Base-by-base conservation (phyloP, 2,329 filamentous ascomycete genomes). In the Arthrinium puccinioides region DNA sequence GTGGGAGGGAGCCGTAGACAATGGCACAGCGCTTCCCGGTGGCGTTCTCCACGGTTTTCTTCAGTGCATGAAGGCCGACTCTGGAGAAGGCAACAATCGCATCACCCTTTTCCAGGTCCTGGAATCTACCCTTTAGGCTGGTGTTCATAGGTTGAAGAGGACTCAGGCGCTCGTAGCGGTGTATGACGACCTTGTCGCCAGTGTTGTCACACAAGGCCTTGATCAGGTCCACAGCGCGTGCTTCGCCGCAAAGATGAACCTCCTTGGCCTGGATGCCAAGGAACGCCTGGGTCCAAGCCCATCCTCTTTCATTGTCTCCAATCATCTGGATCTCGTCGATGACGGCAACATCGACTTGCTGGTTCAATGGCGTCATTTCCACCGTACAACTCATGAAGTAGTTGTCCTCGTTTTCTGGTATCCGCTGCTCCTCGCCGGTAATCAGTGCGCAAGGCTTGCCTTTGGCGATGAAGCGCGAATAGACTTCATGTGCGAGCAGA, bases 291-390 rank as follows among this genome's bases (percentile, higher is more conserved):
- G 89, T 95, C 92, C 92, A 98, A 3, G 88, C 89, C 81, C 84
- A 94, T 2, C 94, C 92, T 49, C 92, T 82, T 1, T 87, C 77
- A 0, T 58, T 44, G 51, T 88, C 82, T 13, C 78, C 82, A 48
- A 98, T 87, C 92, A 98, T 97, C 61, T 98, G 92, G 40, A 98
- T 97, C 64, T 98, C 92, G 55, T 98, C 92, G 44, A 98, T 90
- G 47, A 98, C 90, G 2, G 87, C 90, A 24, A 98, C 89, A 28
- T 97, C 90, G 21, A 86, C 78, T 3, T 59, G 56, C 4, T 61
- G 47, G 48, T 64, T 72, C n/a, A 70, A 54, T 2, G 74, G 74
- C 7, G 72, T 62, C 75, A 98, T 98, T 59, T 98, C 92, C 4
- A 98, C 92, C 0, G 92, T 98, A 55, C 92, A 96, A 54, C 87